Evolutionary conservation across 257 asterid species (phyloP).

Genomic region (Henckelia pumila): DNA sequence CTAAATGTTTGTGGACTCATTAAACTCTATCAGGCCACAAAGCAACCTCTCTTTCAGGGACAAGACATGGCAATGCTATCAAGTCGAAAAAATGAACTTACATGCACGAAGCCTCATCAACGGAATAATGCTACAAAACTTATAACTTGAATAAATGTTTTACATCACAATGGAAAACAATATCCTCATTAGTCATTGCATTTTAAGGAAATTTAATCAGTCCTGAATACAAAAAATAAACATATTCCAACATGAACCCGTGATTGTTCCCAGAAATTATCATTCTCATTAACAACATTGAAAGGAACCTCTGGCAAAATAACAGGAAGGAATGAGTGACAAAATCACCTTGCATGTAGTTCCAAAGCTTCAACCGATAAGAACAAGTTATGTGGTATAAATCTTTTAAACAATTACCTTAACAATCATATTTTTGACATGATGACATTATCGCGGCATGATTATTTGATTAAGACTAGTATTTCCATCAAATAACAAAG

Average conservation of each 20-base stretch:
- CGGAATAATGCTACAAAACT: background rate
- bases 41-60: background rate
- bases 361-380: background rate
- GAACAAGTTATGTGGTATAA: background rate
- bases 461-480: background rate
- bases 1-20: background rate
- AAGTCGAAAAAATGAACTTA: background rate
- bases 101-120: background rate
- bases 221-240: background rate
- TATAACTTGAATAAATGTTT: background rate
- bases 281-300: background rate
- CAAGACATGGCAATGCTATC: background rate
- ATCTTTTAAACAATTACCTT: background rate
- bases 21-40: background rate
- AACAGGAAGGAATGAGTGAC: background rate
- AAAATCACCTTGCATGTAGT: background rate
- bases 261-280: background rate
- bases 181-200: background rate
- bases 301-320: background rate
- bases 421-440: background rate
- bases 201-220: background rate
- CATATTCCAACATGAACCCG: background rate
- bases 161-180: background rate
- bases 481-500: background rate
- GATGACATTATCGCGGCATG: no score